A percentile compares a stretch with the other conserved stretches of the same genome.
These are phyloP conservation scores for Hapsidospora chrysogenum DNA, from an alignment of 495 filamentous ascomycete genomes.

Conservation along the genomic window DNA sequence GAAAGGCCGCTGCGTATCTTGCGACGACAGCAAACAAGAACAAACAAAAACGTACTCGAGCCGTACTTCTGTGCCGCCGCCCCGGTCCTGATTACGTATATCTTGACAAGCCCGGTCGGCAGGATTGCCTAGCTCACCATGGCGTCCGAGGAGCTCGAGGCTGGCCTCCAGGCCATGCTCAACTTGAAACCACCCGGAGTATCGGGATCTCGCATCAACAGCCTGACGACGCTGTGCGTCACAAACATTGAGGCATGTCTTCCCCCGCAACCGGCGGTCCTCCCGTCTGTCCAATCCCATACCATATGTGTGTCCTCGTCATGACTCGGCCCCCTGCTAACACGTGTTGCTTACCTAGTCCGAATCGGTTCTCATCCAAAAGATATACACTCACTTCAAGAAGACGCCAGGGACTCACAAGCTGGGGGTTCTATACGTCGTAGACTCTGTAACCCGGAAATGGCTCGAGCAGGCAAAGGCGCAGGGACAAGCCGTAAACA, in stretches of 20 bases:
- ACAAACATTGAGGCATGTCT: constrained; percentile 82
- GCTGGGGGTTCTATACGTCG: constrained; percentile 96
- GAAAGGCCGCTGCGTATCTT: too few species aligned
- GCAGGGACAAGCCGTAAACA: constrained; percentile 62
- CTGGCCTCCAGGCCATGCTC: constrained; percentile 79
- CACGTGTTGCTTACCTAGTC: constrained; percentile 40
- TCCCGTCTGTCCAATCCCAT: too few species aligned
- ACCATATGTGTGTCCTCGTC: too few species aligned
- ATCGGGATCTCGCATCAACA: constrained; percentile 72
- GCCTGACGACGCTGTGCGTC: constrained; percentile 71
- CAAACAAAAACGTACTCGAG: too few species aligned
- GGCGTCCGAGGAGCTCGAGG: constrained; percentile 78
- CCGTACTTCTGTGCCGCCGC: too few species aligned
- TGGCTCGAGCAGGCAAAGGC: constrained; percentile 93
- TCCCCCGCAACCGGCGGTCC: background rate
- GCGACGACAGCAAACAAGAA: too few species aligned
- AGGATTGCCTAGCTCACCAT: too few species aligned
- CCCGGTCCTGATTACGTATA: too few species aligned
- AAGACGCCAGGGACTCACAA: constrained; percentile 91
- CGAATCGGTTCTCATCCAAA: constrained; percentile 88
- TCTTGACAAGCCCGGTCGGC: too few species aligned
- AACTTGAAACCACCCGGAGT: constrained; percentile 83
- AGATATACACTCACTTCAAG: constrained; percentile 94
- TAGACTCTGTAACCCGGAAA: constrained; percentile 98
- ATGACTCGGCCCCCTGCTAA: background rate